Conservation (phyloP, 441 rosid species). For the Jatropha podagrica region DNA sequence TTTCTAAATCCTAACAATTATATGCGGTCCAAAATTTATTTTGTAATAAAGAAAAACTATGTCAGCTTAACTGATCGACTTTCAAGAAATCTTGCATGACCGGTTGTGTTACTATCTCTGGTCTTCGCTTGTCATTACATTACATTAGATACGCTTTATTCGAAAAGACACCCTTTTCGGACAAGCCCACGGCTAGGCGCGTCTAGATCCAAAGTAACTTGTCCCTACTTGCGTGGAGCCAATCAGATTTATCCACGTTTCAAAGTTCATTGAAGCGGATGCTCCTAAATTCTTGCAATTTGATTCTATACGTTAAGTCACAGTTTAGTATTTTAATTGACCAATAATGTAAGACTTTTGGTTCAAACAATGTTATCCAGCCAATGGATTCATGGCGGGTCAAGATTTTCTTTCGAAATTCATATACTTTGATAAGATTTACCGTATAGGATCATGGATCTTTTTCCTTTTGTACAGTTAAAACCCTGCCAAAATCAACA, state of each 20-base stretch:
- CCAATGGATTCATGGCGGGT: not conserved
- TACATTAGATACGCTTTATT: not conserved
- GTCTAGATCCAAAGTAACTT: not conserved
- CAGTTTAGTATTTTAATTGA: not conserved
- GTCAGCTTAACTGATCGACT: not conserved
- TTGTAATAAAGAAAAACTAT: too few species aligned
- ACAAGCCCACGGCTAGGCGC: not conserved
- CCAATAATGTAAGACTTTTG: not conserved
- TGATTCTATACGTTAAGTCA: not conserved
- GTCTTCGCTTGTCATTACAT: not conserved
- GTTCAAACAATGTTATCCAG: too few species aligned
- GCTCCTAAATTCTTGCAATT: not conserved
- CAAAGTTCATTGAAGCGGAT: not conserved
- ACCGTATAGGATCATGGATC: not conserved
- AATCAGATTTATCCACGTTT: not conserved
- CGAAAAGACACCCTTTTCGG: not conserved
- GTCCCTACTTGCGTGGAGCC: constrained; percentile 3
- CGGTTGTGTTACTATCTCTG: not conserved
- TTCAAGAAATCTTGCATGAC: constrained; percentile 4
- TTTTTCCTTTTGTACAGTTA: not conserved
- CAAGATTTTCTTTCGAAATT: not conserved
- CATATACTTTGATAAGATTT: not conserved
- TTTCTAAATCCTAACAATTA: too few species aligned
- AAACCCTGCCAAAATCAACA: constrained; percentile 17
- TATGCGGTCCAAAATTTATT: too few species aligned